These are phyloP conservation scores for Rhizophlyctis rosea DNA, from an alignment of 192 early-diverging fungal species.

Conservation along the genomic window DNA sequence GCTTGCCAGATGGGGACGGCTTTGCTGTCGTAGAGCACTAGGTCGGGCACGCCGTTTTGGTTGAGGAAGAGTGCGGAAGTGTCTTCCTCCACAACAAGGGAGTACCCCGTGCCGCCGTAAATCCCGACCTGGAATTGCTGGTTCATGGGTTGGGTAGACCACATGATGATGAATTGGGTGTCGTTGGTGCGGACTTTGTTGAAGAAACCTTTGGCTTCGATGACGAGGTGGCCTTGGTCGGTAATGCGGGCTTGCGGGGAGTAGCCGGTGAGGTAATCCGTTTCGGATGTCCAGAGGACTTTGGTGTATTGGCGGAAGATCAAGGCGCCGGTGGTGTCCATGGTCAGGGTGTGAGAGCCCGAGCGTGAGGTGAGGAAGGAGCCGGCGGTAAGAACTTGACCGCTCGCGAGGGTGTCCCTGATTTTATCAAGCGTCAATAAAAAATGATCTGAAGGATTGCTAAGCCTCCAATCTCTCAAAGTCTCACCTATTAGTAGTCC, in stretches of 20 bases:
- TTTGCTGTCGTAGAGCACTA: slow-evolving; percentile 9
- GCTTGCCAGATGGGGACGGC: slow-evolving; percentile 1
- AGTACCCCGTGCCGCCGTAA: slow-evolving; percentile 5
- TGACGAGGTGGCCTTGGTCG: slow-evolving; percentile 8
- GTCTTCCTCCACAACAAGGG: slow-evolving; percentile 1
- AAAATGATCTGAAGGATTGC: no score
- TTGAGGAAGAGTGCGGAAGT: background rate
- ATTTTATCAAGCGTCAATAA: no score
- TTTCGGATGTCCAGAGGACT: slow-evolving; percentile 4
- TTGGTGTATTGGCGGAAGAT: slow-evolving; percentile 5
- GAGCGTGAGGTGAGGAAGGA: no score
- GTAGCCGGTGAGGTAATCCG: slow-evolving; percentile 6
- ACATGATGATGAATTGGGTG: background rate
- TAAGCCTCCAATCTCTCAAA: no score
- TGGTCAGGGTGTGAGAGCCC: background rate
- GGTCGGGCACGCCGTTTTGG: background rate
- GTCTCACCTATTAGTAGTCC: no score
- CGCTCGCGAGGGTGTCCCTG: no score
- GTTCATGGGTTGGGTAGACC: background rate
- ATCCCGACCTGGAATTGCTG: background rate
- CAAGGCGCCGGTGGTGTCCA: background rate
- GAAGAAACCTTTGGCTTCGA: slow-evolving; percentile 3
- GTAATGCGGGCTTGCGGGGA: slow-evolving; percentile 3
- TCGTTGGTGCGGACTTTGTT: background rate
- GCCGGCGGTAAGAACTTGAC: no score